Conservation (phyloP, 2,329 filamentous ascomycete species). For the Cladosporium austrohemisphaericum region DNA sequence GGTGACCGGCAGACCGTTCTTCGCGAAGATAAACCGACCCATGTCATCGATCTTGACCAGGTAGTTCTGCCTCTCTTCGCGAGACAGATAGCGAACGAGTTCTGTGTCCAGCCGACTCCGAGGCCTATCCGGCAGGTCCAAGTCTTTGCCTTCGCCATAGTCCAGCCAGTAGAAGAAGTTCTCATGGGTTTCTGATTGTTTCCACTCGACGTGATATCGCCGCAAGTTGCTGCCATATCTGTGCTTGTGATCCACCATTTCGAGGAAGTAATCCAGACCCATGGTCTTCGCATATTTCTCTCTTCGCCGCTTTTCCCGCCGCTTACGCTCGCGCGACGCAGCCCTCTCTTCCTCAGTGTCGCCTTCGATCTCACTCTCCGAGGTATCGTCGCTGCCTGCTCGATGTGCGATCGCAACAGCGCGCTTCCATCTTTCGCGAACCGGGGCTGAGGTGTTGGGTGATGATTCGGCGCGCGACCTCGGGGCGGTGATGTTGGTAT, state of each 20-base stretch:
- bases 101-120: constrained; percentile 72
- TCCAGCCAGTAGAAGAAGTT: constrained; percentile 97
- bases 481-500: constrained; percentile 49
- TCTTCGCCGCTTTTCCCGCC: constrained; percentile 54
- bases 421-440: constrained; percentile 71
- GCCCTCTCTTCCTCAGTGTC: constrained; percentile 34
- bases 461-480: constrained; percentile 34
- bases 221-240: constrained; percentile 80
- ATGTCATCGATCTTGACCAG: constrained; percentile 70
- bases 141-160: constrained; percentile 66
- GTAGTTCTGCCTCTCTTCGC: constrained; percentile 78
- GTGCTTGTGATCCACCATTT: constrained; percentile 73
- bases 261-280: constrained; percentile 78
- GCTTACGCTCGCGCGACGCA: constrained; percentile 35
- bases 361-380: constrained; percentile 46
- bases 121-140: constrained; percentile 70
- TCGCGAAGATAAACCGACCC: constrained; percentile 80
- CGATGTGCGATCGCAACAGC: constrained; percentile 65
- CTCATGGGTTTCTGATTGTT: constrained; percentile 68
- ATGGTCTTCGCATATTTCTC: constrained; percentile 71
- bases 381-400: constrained; percentile 64
- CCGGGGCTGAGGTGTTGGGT: constrained; percentile 12
- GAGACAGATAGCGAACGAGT: constrained; percentile 76
- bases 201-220: constrained; percentile 82
- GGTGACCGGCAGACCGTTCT: constrained; percentile 73